Conservation (phyloP, 1,284 basidiomycete genomes). For the Apiotrichum siamense region DNA sequence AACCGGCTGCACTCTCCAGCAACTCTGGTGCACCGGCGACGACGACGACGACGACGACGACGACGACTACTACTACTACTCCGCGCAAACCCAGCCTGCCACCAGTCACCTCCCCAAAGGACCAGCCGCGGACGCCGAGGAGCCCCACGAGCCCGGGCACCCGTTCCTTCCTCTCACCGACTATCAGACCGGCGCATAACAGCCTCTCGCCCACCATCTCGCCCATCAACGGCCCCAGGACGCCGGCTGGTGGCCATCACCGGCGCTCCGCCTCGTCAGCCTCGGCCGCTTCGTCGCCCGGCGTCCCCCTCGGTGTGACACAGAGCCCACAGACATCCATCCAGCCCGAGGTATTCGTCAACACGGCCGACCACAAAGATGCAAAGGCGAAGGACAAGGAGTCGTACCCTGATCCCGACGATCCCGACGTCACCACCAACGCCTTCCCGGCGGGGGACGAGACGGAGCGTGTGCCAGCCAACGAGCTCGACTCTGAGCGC, state of each 20-base stretch:
- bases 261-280: background rate
- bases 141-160: too few species aligned
- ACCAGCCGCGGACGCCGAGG: too few species aligned
- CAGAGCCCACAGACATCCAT: background rate
- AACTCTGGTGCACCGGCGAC: too few species aligned
- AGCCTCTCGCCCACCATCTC: background rate
- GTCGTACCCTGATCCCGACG: background rate
- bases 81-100: too few species aligned
- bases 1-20: too few species aligned
- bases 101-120: background rate
- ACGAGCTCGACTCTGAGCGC: too few species aligned
- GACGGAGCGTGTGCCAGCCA: too few species aligned
- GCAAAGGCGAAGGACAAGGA: background rate
- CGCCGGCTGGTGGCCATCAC: background rate
- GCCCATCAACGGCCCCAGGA: background rate
- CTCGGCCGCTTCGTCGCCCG: background rate
- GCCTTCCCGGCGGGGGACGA: background rate
- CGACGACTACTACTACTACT: too few species aligned
- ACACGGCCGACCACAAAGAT: background rate
- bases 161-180: too few species aligned
- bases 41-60: too few species aligned
- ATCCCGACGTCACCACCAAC: background rate
- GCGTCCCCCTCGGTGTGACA: background rate
- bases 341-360: background rate
- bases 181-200: background rate